Conservation (phyloP, 441 rosid species). For the Populus trichocarpa region DNA sequence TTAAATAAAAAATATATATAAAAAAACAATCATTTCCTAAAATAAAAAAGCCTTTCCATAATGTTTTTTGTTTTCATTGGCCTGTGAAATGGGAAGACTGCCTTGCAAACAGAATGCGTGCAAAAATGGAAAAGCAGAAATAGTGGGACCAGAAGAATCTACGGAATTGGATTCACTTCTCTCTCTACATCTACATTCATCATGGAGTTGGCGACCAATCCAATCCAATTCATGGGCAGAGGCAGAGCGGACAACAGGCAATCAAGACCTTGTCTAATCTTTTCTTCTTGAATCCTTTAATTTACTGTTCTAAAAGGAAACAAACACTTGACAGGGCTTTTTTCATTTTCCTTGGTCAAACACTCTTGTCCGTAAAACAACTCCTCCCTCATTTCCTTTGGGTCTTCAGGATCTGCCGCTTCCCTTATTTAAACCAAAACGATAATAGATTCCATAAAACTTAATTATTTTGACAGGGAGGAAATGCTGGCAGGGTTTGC, state of each 20-base stretch:
- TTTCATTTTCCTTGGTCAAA: not conserved
- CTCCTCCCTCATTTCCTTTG: not conserved
- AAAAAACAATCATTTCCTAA: no score
- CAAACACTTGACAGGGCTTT: not conserved
- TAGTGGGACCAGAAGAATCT: no score
- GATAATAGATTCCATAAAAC: not conserved
- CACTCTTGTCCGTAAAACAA: not conserved
- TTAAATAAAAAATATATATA: no score
- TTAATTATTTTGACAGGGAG: not conserved
- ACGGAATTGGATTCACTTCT: no score
- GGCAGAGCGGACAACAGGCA: not conserved
- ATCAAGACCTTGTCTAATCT: not conserved
- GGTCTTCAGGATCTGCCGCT: constrained; percentile 10
- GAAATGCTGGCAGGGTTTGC: constrained; percentile 21
- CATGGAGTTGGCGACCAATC: no score
- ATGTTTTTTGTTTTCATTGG: no score
- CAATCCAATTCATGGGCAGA: not conserved
- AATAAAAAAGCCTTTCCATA: no score
- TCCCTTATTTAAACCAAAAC: not conserved
- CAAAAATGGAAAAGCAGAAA: no score
- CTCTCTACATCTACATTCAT: no score
- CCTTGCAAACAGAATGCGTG: no score
- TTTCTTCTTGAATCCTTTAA: no score
- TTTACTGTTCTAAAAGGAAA: not conserved
- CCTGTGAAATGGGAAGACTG: no score